phyloP scores from a whole-genome alignment of 2,329 filamentous ascomycete genomes.

The Penicillium sp. region DNA sequence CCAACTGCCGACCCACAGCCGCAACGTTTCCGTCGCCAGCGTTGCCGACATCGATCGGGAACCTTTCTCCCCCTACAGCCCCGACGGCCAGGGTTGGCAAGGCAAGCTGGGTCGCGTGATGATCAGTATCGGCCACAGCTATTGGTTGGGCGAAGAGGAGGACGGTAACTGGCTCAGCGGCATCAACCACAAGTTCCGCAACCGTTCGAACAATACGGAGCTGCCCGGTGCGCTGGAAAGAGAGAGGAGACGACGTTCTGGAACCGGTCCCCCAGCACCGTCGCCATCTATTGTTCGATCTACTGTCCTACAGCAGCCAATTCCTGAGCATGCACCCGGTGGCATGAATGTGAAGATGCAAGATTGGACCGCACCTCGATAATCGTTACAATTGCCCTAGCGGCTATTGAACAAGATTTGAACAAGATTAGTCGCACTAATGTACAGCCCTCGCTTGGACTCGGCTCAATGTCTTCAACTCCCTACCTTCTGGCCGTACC shows the following conservation, averaged over 20 bases:
- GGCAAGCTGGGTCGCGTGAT: constrained; percentile 77
- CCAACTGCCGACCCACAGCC: constrained; percentile 43
- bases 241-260: constrained; percentile 61
- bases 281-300: constrained; percentile 40
- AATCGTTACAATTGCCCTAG: neutral
- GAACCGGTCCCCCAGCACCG: constrained; percentile 56
- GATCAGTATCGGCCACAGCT: constrained; percentile 70
- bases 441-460: constrained; percentile 1
- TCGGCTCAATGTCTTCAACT: neutral
- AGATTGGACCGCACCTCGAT: constrained; percentile 37
- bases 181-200: constrained; percentile 61
- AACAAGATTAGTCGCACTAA: neutral
- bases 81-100: constrained; percentile 76
- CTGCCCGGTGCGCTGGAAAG: constrained; percentile 51
- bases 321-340: constrained; percentile 28
- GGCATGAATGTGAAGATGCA: constrained; percentile 40
- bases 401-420: neutral
- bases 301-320: constrained; percentile 36
- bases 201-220: constrained; percentile 44
- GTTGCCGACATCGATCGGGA: constrained; percentile 55
- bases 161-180: constrained; percentile 67
- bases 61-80: constrained; percentile 67
- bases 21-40: constrained; percentile 49
- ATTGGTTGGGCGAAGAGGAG: constrained; percentile 73
- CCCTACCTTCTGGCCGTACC: neutral